phyloP scores from a whole-genome alignment of 2,329 filamentous ascomycete species.

The Fusarium temperatum region DNA sequence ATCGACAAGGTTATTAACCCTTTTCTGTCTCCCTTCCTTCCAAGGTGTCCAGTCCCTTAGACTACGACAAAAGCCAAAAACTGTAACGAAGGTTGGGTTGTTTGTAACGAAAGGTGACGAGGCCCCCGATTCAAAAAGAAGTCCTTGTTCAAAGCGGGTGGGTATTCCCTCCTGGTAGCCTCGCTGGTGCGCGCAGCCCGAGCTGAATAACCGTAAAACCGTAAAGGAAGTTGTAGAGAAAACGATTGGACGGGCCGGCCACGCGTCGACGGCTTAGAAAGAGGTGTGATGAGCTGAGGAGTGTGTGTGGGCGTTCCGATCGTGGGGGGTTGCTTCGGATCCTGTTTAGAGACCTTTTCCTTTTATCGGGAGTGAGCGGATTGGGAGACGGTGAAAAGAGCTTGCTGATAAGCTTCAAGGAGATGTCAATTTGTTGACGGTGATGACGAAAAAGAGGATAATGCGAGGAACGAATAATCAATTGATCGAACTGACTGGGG shows the following conservation, averaged over 20 bases:
- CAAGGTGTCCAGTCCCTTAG: background rate
- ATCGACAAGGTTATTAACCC: slow-evolving; percentile 12
- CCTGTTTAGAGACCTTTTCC: background rate
- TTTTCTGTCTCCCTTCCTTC: background rate
- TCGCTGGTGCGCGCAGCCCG: background rate
- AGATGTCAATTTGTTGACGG: background rate
- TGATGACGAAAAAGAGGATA: background rate
- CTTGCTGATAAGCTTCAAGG: slow-evolving; percentile 9
- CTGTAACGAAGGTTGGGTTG: slow-evolving; percentile 23
- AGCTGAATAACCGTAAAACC: slow-evolving; percentile 22
- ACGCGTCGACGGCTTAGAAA: slow-evolving; percentile 13
- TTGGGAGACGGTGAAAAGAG: background rate
- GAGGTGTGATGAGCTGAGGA: background rate
- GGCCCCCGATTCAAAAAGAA: slow-evolving; percentile 8
- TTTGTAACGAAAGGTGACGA: slow-evolving; percentile 9
- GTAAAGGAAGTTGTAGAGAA: slow-evolving; percentile 8
- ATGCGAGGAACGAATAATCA: background rate
- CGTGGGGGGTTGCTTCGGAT: slow-evolving; percentile 17
- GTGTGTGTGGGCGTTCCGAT: slow-evolving; percentile 5
- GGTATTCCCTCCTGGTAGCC: slow-evolving; percentile 5
- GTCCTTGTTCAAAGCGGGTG: background rate
- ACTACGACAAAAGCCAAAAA: slow-evolving; percentile 8
- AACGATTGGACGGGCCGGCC: slow-evolving; percentile 18
- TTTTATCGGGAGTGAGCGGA: background rate
- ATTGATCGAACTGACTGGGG: background rate